Base-by-base conservation (phyloP, 73 alveolate genomes). In the Paramecium caudatum region DNA sequence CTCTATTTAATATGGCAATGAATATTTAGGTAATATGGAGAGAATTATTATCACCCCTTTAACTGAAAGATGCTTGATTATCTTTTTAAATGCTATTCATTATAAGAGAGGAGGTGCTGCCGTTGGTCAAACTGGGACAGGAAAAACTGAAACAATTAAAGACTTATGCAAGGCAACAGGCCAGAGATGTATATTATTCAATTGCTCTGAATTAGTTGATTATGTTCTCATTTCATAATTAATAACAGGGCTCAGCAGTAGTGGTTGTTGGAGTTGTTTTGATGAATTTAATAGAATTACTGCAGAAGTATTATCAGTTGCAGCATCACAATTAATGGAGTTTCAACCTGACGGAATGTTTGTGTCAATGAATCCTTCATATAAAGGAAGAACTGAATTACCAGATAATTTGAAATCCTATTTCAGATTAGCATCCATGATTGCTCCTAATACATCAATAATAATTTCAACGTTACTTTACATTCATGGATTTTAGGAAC, bases 241-340 rank as follows among this genome's bases (percentile, higher is more conserved):
- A 78, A 86, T 93, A 37, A 93, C 90, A 84, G 97, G 97, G n/a
- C 83, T 93, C 61, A 93, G 93, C 19, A 81, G 94, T 61, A 90
- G 94, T 83, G 93, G 95, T 15, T 92, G 94, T 36, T 94, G 98
- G 96, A 82, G 91, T 9, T 94, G 98, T 68, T 92, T 94, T 32
- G 98, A 94, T 91, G 98, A 94, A 94, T 94, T 94, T 55, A 94
- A 94, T 91, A 90, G 98, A 82, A 93, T 94, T 17, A 78, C 90
- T 90, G 90, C 91, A 37, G 98, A 94, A 90, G 98, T 94, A 36
- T 83, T 94, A n/a, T 92, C 97, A 3, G 97, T 94, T 46, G 91
- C 91, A 82, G 97, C 98, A 3, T 91, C 91, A 30, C 91, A 94
- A 81, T 88, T 94, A 68, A 50, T 85, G 80, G 12, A 82, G 62